Evolutionary conservation across 805 yeast genomes (phyloP).

Genomic region (Saccharomyces paradoxus): DNA sequence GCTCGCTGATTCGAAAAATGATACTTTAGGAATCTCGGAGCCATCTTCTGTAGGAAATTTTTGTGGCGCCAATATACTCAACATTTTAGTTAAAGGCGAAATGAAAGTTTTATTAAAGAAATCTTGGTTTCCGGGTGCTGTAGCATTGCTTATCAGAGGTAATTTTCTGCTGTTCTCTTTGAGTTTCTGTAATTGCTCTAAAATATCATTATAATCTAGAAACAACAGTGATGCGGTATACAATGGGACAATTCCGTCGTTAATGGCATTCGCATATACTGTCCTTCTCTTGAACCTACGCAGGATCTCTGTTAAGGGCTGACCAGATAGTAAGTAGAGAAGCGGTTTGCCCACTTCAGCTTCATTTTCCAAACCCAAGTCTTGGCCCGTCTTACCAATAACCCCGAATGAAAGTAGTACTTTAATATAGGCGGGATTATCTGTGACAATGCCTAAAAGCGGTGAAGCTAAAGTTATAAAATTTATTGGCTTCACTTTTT

Average conservation of each 20-base stretch:
- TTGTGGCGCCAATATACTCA: constrained; percentile 37
- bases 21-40: constrained; percentile 48
- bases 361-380: constrained; percentile 49
- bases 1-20: constrained; percentile 63
- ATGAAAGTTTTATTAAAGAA: constrained; percentile 25
- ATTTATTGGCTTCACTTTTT: constrained; percentile 51
- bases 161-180: constrained; percentile 1
- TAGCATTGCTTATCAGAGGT: constrained; percentile 1
- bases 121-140: constrained; percentile 8
- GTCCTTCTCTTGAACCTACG: constrained; percentile 56
- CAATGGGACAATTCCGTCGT: constrained; percentile 78
- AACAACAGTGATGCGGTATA: constrained; percentile 63
- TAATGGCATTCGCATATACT: constrained; percentile 63
- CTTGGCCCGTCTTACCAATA: constrained; percentile 77
- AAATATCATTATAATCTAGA: constrained; percentile 52
- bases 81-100: constrained; percentile 39
- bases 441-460: constrained; percentile 64
- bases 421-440: constrained; percentile 68
- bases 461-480: constrained; percentile 73
- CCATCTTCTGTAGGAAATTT: constrained; percentile 9
- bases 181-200: constrained; percentile 24
- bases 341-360: constrained; percentile 44
- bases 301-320: constrained; percentile 48
- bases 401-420: constrained; percentile 63
- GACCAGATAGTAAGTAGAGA: constrained; percentile 54